Base-by-base conservation (phyloP, 2,329 filamentous ascomycete species). In the Dactylellina drechsleri region DNA sequence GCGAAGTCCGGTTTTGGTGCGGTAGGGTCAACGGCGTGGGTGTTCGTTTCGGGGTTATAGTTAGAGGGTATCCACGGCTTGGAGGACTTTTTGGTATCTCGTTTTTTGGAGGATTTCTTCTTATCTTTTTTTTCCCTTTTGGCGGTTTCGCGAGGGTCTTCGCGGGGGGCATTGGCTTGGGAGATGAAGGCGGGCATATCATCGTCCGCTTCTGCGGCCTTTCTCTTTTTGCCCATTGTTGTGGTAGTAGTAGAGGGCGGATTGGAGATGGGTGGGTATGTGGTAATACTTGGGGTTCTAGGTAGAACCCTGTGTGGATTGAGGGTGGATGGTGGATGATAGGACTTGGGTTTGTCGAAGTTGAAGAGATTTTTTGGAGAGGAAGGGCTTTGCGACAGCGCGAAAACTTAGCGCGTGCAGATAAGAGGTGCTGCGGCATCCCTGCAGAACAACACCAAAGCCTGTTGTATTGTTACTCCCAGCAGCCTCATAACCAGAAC, bases 181-280 rank as follows among this genome's bases (percentile, higher is more conserved):
- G 71, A 67, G 50, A 64, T 64, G 58, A 67, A 58, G 7, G 64
- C 36, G 20, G 71, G 64, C 6, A 54, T 45, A 2, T 75, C 71
- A 23, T 75, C 71, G 31, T 36, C 31, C 54, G 70, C 23, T 52
- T 75, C 71, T 31, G 36, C 47, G 26, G 64, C 71, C 71, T 75
- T 75, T 75, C 71, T 75, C 16, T 75, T 75, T 53, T 68, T 75
- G 12, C 64, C 52, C 71, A 75, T 75, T 68, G 52, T 65, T 57
- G 10, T 52, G 40, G 12, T 49, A 20, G 26, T 20, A 5, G 50
- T n/a, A n/a, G 43, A 16, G 13, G 16, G 1, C 6, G 43, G 13
- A 1, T 47, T 47, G 10, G 31, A 36, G 31, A 10, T 36, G 10
- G 26, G 26, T 28, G 7, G 31, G 31, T 36, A n/a, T 47, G 1